These are phyloP conservation scores for Candida sakaeoensis DNA, from an alignment of 805 yeast genomes.

Conservation along the genomic window DNA sequence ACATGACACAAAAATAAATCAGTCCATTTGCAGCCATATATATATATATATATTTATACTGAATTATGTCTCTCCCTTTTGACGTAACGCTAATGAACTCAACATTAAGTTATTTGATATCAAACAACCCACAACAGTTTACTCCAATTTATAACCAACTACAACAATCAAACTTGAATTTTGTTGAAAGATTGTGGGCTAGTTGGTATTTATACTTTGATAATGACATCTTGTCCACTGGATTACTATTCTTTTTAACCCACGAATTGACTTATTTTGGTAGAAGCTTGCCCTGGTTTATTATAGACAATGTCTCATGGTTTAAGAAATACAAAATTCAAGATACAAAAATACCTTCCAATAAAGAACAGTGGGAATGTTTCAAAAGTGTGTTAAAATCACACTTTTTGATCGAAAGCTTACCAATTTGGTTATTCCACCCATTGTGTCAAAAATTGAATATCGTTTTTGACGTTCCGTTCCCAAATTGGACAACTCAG, in stretches of 20 bases:
- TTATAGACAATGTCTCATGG: constrained; percentile 80
- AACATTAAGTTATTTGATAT: neutral
- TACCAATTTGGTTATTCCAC: constrained; percentile 97
- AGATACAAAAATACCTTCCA: constrained; percentile 75
- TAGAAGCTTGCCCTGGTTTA: constrained; percentile 88
- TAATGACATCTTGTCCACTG: constrained; percentile 91
- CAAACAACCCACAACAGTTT: constrained; percentile 1
- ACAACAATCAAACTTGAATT: neutral
- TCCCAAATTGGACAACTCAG: constrained; percentile 65
- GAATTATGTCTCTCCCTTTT: neutral
- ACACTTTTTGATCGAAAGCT: constrained; percentile 89
- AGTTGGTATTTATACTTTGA: constrained; percentile 79
- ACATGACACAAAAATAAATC: constrained; percentile 4
- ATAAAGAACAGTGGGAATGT: constrained; percentile 90
- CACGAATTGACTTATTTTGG: constrained; percentile 92
- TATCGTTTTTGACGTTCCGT: constrained; percentile 75
- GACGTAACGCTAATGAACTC: neutral
- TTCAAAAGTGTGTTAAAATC: constrained; percentile 77
- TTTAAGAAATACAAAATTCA: constrained; percentile 88
- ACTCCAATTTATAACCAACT: neutral
- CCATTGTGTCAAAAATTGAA: constrained; percentile 83
- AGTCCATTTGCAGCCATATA: constrained; percentile 3
- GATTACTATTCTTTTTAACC: constrained; percentile 71
- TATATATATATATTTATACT: constrained; percentile 2
- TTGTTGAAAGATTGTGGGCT: constrained; percentile 78